Percentiles rank a stretch among this genome's conserved stretches.
These are phyloP conservation scores for Aspergillus wentii DNA, from an alignment of 495 filamentous ascomycete species.

Conservation along the genomic window DNA sequence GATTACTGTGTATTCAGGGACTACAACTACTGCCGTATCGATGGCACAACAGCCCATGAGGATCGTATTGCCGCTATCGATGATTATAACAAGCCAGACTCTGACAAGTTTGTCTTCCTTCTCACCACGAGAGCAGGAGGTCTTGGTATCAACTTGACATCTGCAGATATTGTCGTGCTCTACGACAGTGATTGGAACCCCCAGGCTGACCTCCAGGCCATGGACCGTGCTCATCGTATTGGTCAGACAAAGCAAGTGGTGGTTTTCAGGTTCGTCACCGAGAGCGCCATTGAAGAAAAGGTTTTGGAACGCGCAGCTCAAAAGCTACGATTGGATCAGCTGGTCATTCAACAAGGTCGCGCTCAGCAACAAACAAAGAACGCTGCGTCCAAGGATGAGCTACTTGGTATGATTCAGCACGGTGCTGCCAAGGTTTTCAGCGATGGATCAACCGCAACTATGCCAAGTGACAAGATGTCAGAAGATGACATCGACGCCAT, in stretches of 20 bases:
- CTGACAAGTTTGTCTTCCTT: slow-evolving; percentile 96
- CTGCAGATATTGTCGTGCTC: slow-evolving; percentile 94
- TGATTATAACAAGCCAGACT: slow-evolving; percentile 92
- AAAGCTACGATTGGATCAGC: slow-evolving; percentile 92
- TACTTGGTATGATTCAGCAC: slow-evolving; percentile 97
- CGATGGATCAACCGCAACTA: slow-evolving; percentile 52
- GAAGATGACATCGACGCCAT: slow-evolving; percentile 91
- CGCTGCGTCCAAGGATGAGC: slow-evolving; percentile 88
- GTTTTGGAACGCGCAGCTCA: slow-evolving; percentile 96
- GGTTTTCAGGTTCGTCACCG: slow-evolving; percentile 94
- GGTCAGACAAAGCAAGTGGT: slow-evolving; percentile 97
- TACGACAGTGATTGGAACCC: slow-evolving; percentile 99
- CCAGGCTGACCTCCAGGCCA: slow-evolving; percentile 95
- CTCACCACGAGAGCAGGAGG: slow-evolving; percentile 96
- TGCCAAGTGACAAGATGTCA: slow-evolving; percentile 54
- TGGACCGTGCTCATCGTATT: slow-evolving; percentile 98
- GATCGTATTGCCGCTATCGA: slow-evolving; percentile 97
- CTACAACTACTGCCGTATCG: slow-evolving; percentile 95
- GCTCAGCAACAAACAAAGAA: slow-evolving; percentile 87
- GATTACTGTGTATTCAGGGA: slow-evolving; percentile 96
- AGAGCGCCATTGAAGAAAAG: slow-evolving; percentile 98
- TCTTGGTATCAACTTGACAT: slow-evolving; percentile 96
- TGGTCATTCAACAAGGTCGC: slow-evolving; percentile 99
- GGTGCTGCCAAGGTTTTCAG: slow-evolving; percentile 93
- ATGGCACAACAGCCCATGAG: slow-evolving; percentile 95